Conservation (phyloP, 352 stramenopile genomes). For the Globisporangium okanoganense region DNA sequence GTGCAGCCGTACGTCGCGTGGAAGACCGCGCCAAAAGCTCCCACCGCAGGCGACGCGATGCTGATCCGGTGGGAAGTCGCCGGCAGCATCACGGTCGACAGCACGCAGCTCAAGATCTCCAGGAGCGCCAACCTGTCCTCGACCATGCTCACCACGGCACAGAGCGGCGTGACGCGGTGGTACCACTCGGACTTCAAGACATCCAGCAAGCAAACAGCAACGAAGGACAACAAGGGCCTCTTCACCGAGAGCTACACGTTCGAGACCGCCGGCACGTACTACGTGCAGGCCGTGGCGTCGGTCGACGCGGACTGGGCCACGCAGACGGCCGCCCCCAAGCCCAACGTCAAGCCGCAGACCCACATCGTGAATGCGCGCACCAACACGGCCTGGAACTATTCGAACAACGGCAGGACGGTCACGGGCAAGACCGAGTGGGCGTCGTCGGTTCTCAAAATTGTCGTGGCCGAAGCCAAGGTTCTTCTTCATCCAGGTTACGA, state of each 20-base stretch:
- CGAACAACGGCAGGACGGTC: constrained; percentile 48
- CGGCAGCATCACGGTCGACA: constrained; percentile 57
- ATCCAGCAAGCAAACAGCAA: background rate
- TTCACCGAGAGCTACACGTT: constrained; percentile 43
- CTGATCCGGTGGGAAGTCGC: constrained; percentile 54
- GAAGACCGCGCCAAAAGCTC: constrained; percentile 25
- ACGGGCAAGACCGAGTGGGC: constrained; percentile 49
- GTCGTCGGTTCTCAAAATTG: constrained; percentile 23
- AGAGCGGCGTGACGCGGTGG: constrained; percentile 54
- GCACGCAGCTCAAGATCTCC: constrained; percentile 47
- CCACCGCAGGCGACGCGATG: constrained; percentile 7
- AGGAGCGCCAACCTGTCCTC: constrained; percentile 24
- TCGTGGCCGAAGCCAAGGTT: background rate
- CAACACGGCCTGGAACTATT: constrained; percentile 47
- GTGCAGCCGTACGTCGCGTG: constrained; percentile 90
- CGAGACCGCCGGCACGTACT: constrained; percentile 37
- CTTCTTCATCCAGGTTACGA: too few species aligned
- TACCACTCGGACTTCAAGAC: constrained; percentile 52
- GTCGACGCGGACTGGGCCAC: constrained; percentile 64
- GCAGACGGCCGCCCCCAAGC: constrained; percentile 35
- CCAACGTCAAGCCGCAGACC: constrained; percentile 56
- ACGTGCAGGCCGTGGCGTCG: constrained; percentile 49
- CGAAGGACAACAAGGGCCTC: constrained; percentile 47
- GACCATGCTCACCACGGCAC: constrained; percentile 21
- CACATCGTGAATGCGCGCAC: constrained; percentile 75